phyloP scores from a whole-genome alignment of 2,329 filamentous ascomycete genomes.

The Alternaria novae-zelandiae region DNA sequence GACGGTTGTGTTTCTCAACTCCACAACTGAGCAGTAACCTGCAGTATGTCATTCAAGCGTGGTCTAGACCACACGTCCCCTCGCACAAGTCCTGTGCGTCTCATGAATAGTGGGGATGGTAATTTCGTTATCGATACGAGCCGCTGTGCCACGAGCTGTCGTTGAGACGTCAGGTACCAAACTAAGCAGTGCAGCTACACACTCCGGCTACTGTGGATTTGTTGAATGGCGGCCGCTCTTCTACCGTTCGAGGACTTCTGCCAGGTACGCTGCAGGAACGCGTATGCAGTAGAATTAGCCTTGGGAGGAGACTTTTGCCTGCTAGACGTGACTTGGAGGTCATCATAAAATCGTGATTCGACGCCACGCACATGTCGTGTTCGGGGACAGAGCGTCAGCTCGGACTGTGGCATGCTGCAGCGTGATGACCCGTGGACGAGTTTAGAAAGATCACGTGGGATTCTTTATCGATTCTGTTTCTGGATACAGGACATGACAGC shows the following conservation, averaged over 20 bases:
- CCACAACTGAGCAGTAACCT: neutral
- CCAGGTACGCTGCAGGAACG: neutral
- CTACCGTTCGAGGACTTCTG: neutral
- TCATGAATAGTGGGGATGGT: constrained; percentile 5
- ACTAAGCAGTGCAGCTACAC: neutral
- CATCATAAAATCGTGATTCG: neutral
- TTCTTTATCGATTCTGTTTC: neutral
- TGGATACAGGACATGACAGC: neutral
- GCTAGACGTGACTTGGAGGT: neutral
- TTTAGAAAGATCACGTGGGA: neutral
- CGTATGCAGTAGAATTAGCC: neutral
- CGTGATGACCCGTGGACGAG: neutral
- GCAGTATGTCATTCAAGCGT: neutral
- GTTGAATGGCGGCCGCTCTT: neutral
- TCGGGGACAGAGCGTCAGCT: neutral
- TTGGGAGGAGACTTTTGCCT: neutral
- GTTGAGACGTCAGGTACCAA: neutral
- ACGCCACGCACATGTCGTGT: neutral
- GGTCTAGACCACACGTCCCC: constrained; percentile 2
- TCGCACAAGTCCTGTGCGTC: neutral
- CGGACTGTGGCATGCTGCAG: neutral
- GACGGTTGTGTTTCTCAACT: neutral
- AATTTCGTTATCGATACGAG: constrained; percentile 2
- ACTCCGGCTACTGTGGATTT: neutral
- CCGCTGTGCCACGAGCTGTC: neutral